These are phyloP conservation scores for Cryphonectria nitschkei DNA, from an alignment of 2,329 filamentous ascomycete species.

Conservation along the genomic window DNA sequence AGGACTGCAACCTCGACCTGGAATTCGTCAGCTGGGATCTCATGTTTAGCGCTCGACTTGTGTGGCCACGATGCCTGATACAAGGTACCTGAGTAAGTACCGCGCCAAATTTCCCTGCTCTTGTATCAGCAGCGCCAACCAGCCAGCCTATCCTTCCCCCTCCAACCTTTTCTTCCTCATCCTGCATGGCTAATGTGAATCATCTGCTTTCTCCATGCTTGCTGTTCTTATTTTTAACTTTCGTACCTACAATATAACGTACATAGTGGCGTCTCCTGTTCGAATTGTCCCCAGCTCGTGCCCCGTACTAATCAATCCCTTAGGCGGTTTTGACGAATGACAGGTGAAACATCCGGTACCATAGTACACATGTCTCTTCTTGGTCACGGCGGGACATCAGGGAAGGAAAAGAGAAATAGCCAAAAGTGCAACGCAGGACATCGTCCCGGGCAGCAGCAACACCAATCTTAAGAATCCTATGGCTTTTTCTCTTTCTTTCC, in stretches of 20 bases:
- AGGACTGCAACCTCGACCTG: neutral
- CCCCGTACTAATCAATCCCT: neutral
- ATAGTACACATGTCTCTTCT: neutral
- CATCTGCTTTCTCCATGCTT: neutral
- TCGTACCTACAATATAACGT: neutral
- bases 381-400: neutral
- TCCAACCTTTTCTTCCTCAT: neutral
- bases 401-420: no score
- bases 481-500: slow-evolving; percentile 11
- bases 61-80: neutral
- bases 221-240: neutral
- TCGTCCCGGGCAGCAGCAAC: neutral
- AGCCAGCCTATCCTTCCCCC: neutral
- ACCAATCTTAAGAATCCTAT: slow-evolving; percentile 11
- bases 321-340: neutral
- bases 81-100: neutral
- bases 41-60: slow-evolving; percentile 4
- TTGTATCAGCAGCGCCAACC: neutral
- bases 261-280: neutral
- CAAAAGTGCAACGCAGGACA: neutral
- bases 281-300: neutral
- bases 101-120: neutral
- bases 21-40: slow-evolving; percentile 3
- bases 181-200: neutral
- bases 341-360: neutral